These are phyloP conservation scores for Cryptococcus amylolentus DNA, from an alignment of 1,284 basidiomycete species.

Conservation along the genomic window DNA sequence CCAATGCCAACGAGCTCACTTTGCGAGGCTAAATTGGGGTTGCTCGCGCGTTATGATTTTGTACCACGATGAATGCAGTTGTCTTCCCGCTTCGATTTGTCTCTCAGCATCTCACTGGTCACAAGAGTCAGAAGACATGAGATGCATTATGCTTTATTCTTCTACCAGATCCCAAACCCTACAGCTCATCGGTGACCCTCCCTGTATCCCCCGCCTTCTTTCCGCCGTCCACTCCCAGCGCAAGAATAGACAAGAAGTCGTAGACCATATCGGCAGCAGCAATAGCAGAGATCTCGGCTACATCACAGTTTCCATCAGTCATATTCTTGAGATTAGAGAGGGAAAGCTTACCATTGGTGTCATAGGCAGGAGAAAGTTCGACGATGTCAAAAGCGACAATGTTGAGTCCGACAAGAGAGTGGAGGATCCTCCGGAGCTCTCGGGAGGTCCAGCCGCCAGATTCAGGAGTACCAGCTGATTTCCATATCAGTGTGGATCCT, in stretches of 20 bases:
- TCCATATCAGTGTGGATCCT: background rate
- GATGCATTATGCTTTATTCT: background rate
- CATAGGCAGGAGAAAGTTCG: constrained; percentile 45
- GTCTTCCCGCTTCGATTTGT: no score
- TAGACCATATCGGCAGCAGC: constrained; percentile 46
- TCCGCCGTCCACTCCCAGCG: constrained; percentile 19
- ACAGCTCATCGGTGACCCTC: constrained; percentile 17
- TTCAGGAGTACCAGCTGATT: constrained; percentile 44
- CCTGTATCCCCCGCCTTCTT: background rate
- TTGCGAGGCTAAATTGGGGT: constrained; percentile 13
- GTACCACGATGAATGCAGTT: no score
- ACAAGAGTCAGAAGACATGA: background rate
- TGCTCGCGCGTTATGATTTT: no score
- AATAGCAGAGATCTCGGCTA: constrained; percentile 45
- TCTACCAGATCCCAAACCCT: background rate
- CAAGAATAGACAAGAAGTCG: constrained; percentile 37
- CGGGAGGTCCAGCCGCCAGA: constrained; percentile 51
- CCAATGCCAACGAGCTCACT: constrained; percentile 25
- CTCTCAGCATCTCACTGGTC: background rate
- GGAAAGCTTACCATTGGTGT: constrained; percentile 34
- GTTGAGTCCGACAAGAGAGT: constrained; percentile 47
- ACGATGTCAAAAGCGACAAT: constrained; percentile 46
- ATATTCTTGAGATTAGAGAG: background rate
- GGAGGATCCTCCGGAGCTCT: constrained; percentile 48
- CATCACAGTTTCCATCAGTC: background rate